These are phyloP conservation scores for Marasmius tenuissimus DNA, from an alignment of 1,284 basidiomycete genomes.

Conservation along the genomic window DNA sequence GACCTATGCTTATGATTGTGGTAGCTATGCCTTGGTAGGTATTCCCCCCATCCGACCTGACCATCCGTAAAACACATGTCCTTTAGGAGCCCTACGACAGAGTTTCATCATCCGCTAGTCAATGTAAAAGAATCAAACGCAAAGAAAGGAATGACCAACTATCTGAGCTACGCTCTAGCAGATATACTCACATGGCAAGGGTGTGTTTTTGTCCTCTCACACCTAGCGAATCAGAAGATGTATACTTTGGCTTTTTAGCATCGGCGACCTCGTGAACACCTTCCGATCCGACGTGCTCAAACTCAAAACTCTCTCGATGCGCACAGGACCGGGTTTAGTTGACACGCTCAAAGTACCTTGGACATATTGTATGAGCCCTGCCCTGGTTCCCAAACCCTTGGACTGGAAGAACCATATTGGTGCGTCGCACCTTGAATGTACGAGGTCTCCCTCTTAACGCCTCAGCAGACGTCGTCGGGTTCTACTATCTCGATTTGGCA, in stretches of 20 bases:
- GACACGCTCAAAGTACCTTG: slow-evolving; percentile 65
- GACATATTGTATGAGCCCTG: slow-evolving; percentile 71
- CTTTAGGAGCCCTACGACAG: slow-evolving; percentile 49
- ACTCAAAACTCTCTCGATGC: slow-evolving; percentile 45
- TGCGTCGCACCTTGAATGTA: slow-evolving; percentile 20
- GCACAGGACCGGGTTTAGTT: slow-evolving; percentile 51
- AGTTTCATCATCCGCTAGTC: slow-evolving; percentile 66
- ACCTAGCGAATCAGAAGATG: background rate
- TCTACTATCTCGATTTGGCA: slow-evolving; percentile 60
- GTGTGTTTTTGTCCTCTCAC: slow-evolving; percentile 26
- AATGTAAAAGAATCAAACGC: slow-evolving; percentile 55
- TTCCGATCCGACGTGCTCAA: slow-evolving; percentile 55
- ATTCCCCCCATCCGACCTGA: background rate
- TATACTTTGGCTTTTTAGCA: slow-evolving; percentile 29
- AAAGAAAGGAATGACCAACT: slow-evolving; percentile 52
- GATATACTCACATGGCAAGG: slow-evolving; percentile 63
- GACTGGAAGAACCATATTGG: slow-evolving; percentile 67
- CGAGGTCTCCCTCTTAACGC: background rate
- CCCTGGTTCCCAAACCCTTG: slow-evolving; percentile 60
- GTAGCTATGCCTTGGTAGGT: slow-evolving; percentile 69
- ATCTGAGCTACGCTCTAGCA: slow-evolving; percentile 54
- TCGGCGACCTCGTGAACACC: slow-evolving; percentile 60
- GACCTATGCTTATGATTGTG: slow-evolving; percentile 19
- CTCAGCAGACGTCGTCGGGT: slow-evolving; percentile 58
- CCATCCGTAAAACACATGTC: slow-evolving; percentile 14